These are phyloP conservation scores for Auxenochlorella protothecoides DNA, from an alignment of 139 green algal species.

Conservation along the genomic window DNA sequence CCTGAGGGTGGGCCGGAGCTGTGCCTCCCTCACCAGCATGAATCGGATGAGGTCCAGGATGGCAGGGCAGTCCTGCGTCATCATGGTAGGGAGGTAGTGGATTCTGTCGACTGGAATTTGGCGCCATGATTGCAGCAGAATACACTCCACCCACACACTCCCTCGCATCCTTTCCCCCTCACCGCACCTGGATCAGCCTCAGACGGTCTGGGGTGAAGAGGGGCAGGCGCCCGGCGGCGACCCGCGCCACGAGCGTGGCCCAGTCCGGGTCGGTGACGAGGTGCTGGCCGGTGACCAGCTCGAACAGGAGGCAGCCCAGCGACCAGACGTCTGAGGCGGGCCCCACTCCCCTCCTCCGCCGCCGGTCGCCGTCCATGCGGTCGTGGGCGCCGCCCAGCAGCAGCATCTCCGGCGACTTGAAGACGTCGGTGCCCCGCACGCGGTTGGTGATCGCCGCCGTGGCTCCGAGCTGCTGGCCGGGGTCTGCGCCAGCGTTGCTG, in stretches of 20 bases:
- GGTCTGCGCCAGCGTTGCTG: no score
- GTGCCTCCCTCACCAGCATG: slow-evolving; percentile 51
- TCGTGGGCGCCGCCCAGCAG: slow-evolving; percentile 30
- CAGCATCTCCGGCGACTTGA: slow-evolving; percentile 82
- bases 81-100: no score
- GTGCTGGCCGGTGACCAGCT: slow-evolving; percentile 60
- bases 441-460: slow-evolving; percentile 3
- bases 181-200: no score
- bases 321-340: slow-evolving; percentile 69
- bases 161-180: no score
- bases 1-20: slow-evolving; percentile 33
- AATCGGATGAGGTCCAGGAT: slow-evolving; percentile 49
- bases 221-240: slow-evolving; percentile 24
- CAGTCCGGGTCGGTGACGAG: slow-evolving; percentile 60
- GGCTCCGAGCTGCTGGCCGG: no score
- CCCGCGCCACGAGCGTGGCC: slow-evolving; percentile 44
- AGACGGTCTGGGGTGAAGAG: slow-evolving; percentile 12
- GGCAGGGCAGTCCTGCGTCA: neutral
- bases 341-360: slow-evolving; percentile 39
- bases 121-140: no score
- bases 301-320: slow-evolving; percentile 73
- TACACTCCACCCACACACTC: no score
- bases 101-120: no score
- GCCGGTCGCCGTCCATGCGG: slow-evolving; percentile 19
- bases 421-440: slow-evolving; percentile 64